These are phyloP conservation scores for Moricandia arvensis DNA, from an alignment of 345 rosid genomes.

Conservation along the genomic window DNA sequence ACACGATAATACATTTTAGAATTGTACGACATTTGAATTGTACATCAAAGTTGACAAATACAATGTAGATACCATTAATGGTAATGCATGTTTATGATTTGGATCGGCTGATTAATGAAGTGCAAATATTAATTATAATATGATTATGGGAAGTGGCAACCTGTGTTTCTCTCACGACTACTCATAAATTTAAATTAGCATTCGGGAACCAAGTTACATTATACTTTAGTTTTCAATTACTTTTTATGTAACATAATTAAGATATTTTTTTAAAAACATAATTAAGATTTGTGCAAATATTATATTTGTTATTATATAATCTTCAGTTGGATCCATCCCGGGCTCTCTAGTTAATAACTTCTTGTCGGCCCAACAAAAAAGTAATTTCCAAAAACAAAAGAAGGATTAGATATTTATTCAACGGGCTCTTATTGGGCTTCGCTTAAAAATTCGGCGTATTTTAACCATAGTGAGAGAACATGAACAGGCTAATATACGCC, in stretches of 20 bases:
- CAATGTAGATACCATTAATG: slow-evolving; percentile 6
- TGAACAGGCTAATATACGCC: slow-evolving; percentile 31
- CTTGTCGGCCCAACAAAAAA: slow-evolving; percentile 1
- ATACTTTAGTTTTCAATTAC: not conserved
- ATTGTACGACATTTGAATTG: not conserved
- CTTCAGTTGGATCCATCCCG: not conserved
- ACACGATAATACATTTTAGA: not conserved
- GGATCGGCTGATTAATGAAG: not conserved
- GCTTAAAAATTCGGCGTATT: not conserved
- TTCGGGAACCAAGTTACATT: not conserved
- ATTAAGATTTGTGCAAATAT: not conserved
- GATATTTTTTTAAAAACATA: too few relatives aligned
- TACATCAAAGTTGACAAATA: slow-evolving; percentile 10
- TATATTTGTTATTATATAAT: not conserved
- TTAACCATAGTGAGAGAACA: slow-evolving; percentile 1
- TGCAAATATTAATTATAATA: not conserved
- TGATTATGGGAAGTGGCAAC: slow-evolving; percentile 32
- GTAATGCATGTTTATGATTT: slow-evolving; percentile 25
- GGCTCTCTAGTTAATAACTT: not conserved
- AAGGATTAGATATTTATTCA: not conserved
- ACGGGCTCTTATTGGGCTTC: slow-evolving; percentile 25
- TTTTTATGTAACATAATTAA: not conserved
- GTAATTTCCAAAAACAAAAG: not conserved
- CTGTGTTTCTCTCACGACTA: slow-evolving; percentile 29
- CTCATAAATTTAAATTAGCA: not conserved